Conservation (phyloP, 352 stramenopile genomes). For the Phytophthora syringae region DNA sequence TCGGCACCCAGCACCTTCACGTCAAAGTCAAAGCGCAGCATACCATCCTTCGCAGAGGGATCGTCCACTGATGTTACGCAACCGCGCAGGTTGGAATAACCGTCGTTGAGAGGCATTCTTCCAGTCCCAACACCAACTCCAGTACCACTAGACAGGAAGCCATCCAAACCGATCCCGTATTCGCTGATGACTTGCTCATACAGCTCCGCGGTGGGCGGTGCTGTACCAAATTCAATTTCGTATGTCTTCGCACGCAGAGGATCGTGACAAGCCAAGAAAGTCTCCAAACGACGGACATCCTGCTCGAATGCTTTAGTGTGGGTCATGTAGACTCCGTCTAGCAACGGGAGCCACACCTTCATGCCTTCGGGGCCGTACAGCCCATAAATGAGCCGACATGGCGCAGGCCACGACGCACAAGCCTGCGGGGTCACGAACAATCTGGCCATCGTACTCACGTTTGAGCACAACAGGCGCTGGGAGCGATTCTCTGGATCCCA, state of each 20-base stretch:
- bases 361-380: constrained; percentile 81
- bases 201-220: constrained; percentile 60
- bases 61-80: constrained; percentile 72
- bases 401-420: constrained; percentile 60
- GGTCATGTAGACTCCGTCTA: constrained; percentile 78
- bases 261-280: constrained; percentile 81
- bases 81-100: constrained; percentile 50
- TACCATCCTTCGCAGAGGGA: constrained; percentile 56
- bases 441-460: constrained; percentile 68
- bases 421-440: constrained; percentile 51
- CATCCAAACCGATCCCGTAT: constrained; percentile 70
- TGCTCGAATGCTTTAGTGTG: constrained; percentile 67
- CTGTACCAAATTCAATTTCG: constrained; percentile 81
- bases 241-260: constrained; percentile 84
- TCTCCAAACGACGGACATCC: constrained; percentile 54
- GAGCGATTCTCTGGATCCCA: constrained; percentile 81
- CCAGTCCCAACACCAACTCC: constrained; percentile 23
- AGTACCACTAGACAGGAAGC: constrained; percentile 37
- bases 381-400: constrained; percentile 69
- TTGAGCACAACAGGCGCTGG: constrained; percentile 67
- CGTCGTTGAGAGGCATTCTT: constrained; percentile 41
- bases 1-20: constrained; percentile 75
- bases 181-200: constrained; percentile 78
- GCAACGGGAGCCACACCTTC: constrained; percentile 74
- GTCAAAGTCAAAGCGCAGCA: constrained; percentile 83